Percentiles rank a stretch among this genome's conserved stretches.
Evolutionary conservation across 2,329 filamentous ascomycete genomes (phyloP).

Genomic region (Elsinoe batatas): DNA sequence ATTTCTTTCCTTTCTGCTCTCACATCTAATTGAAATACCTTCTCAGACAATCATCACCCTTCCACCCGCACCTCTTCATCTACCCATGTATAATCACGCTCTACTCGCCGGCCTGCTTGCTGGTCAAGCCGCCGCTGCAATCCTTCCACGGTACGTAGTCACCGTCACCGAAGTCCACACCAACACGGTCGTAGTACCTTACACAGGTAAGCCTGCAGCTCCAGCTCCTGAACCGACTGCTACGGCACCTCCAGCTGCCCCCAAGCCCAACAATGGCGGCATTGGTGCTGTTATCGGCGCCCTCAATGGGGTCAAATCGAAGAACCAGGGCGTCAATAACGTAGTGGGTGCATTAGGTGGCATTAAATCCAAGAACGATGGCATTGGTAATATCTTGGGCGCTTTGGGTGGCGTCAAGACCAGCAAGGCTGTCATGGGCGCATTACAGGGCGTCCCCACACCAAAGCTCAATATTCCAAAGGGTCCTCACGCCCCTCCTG

Average conservation of each 20-base stretch:
- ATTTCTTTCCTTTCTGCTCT: constrained; percentile 1
- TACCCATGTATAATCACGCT: constrained; percentile 6
- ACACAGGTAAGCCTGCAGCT: constrained; percentile 2
- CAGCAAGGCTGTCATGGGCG: background rate
- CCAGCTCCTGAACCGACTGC: background rate
- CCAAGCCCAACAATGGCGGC: background rate
- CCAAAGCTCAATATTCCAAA: background rate
- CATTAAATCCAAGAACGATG: background rate
- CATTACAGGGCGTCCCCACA: background rate
- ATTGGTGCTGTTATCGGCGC: background rate
- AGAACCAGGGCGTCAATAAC: background rate
- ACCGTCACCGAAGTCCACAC: constrained; percentile 11
- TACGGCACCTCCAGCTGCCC: background rate
- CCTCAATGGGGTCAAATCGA: background rate
- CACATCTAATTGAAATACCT: background rate
- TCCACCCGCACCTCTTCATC: background rate
- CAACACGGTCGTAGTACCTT: constrained; percentile 3
- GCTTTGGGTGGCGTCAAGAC: background rate
- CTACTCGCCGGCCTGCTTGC: constrained; percentile 13
- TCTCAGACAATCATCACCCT: background rate
- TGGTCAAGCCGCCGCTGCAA: constrained; percentile 13
- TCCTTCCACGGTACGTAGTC: constrained; percentile 6
- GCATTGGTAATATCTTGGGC: background rate
- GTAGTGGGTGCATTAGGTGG: background rate
- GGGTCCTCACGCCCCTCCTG: background rate